Evolutionary conservation across 1,139 yeast species (phyloP).

Genomic region (Suhomyces anneliseae): DNA sequence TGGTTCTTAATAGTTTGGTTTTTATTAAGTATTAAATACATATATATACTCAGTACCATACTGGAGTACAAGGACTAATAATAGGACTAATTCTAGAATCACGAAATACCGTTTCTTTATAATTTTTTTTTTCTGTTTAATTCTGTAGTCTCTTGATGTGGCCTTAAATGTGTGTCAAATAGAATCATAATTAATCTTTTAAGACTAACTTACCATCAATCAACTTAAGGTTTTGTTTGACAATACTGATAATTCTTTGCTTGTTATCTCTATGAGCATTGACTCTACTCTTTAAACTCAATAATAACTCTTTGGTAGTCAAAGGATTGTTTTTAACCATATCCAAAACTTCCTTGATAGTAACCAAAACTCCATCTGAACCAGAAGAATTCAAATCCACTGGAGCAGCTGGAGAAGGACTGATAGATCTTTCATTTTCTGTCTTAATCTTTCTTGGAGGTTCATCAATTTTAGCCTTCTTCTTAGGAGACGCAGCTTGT

Average conservation of each 20-base stretch:
- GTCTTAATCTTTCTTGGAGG: slow-evolving; percentile 16
- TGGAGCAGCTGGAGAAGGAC: slow-evolving; percentile 13
- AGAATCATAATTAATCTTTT: slow-evolving; percentile 32
- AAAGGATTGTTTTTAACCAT: slow-evolving; percentile 64
- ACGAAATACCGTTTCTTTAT: too few relatives aligned
- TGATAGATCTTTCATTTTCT: slow-evolving; percentile 19
- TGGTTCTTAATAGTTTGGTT: too few relatives aligned
- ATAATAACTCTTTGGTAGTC: slow-evolving; percentile 65
- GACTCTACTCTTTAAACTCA: slow-evolving; percentile 61
- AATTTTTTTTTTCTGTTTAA: too few relatives aligned
- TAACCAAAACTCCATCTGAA: slow-evolving; percentile 49
- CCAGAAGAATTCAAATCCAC: slow-evolving; percentile 40
- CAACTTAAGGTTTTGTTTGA: slow-evolving; percentile 67
- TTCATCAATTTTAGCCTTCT: slow-evolving; percentile 39
- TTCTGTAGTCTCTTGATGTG: too few relatives aligned
- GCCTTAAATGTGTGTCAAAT: too few relatives aligned
- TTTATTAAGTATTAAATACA: too few relatives aligned
- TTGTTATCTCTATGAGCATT: slow-evolving; percentile 70
- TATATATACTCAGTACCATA: too few relatives aligned
- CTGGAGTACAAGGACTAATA: too few relatives aligned
- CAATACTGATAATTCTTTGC: slow-evolving; percentile 62
- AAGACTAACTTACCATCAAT: slow-evolving; percentile 66
- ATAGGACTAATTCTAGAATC: too few relatives aligned
- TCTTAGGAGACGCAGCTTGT: slow-evolving; percentile 29
- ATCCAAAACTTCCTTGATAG: slow-evolving; percentile 69